phyloP scores from a whole-genome alignment of 75 land plant genomes.

The Pinus taeda region DNA sequence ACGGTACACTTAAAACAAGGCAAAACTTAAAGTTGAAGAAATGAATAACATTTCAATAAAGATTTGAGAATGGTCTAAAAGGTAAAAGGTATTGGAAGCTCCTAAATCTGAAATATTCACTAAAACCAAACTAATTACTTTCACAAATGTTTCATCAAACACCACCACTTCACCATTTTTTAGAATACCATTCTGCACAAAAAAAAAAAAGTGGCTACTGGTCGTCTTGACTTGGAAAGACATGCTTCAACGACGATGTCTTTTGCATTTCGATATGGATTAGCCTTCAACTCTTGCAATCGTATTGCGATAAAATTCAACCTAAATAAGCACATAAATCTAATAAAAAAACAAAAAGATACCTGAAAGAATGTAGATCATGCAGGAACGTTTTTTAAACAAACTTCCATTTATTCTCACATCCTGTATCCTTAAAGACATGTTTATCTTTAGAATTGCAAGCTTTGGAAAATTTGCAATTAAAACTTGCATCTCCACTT shows the following conservation, averaged over 20 bases:
- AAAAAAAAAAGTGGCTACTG: constrained; percentile 79
- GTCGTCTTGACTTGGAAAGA: constrained; percentile 85
- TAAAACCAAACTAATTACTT: constrained; percentile 46
- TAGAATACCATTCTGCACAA: constrained; percentile 99
- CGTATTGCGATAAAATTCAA: constrained; percentile 14
- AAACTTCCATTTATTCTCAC: too few species aligned
- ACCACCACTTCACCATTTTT: constrained; percentile 87
- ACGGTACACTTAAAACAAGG: neutral
- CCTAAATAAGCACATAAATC: neutral
- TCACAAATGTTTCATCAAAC: constrained; percentile 96
- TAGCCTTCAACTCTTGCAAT: constrained; percentile 98
- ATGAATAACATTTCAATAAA: neutral
- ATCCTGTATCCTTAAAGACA: too few species aligned
- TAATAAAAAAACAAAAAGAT: neutral
- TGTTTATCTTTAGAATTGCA: too few species aligned
- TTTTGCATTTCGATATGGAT: constrained; percentile 87
- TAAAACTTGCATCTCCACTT: too few species aligned
- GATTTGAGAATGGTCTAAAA: neutral
- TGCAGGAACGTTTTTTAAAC: too few species aligned
- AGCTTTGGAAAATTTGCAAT: too few species aligned
- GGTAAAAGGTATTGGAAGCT: neutral
- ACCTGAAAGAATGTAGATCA: neutral
- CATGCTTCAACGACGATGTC: constrained; percentile 97
- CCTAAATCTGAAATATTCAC: neutral
- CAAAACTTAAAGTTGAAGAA: neutral